These are phyloP conservation scores for Beverwykella pulmonaria DNA, from an alignment of 495 filamentous ascomycete species.

Conservation along the genomic window DNA sequence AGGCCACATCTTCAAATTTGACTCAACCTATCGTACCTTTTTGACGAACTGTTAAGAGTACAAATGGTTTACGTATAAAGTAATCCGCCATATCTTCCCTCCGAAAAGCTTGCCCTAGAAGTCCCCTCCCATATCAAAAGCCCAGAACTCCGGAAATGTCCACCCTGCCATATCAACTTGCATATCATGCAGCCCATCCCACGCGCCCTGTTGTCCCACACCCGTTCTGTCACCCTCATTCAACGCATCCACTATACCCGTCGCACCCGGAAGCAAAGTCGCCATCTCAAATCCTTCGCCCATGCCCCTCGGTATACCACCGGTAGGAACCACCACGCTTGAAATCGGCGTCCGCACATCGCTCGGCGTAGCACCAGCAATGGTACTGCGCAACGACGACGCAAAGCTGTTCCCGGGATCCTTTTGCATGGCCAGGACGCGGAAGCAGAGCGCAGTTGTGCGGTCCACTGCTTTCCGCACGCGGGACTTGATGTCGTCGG, in stretches of 20 bases:
- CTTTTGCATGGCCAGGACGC: slow-evolving; percentile 33
- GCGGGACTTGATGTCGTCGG: slow-evolving; percentile 19
- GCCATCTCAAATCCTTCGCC: not conserved
- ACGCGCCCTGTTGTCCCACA: not conserved
- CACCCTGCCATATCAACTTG: slow-evolving; percentile 27
- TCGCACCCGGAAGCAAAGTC: not conserved
- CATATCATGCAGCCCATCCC: slow-evolving; percentile 24
- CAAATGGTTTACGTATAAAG: too few species aligned
- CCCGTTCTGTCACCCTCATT: not conserved
- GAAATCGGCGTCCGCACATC: not conserved
- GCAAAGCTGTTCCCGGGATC: slow-evolving; percentile 23
- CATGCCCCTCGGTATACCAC: not conserved
- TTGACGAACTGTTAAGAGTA: too few species aligned
- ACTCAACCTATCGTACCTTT: too few species aligned
- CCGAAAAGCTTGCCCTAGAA: not conserved
- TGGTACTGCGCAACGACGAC: slow-evolving; percentile 1
- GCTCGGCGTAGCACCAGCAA: not conserved
- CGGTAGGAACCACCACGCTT: not conserved
- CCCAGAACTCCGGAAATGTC: slow-evolving; percentile 33
- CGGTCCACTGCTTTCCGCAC: slow-evolving; percentile 20
- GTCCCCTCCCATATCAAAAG: slow-evolving; percentile 31
- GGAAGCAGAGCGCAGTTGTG: slow-evolving; percentile 24
- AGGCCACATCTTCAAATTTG: too few species aligned
- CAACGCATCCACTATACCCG: not conserved
- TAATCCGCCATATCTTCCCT: too few species aligned